Evolutionary conservation across 140 eudicot species (phyloP).

Genomic region (Bidens hawaiensis): DNA sequence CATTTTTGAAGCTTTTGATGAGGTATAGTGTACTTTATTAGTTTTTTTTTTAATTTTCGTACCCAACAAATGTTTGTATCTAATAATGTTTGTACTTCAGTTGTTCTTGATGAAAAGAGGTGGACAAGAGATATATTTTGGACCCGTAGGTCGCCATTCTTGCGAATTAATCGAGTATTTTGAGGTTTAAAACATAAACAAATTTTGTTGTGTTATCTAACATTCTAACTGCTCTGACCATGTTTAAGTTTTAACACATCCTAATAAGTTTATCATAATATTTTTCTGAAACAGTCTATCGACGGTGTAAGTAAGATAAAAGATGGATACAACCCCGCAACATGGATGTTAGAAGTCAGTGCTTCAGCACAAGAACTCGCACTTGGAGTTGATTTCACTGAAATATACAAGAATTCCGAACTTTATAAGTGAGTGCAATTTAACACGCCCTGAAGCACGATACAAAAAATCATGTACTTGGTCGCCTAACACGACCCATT

Average conservation of each 20-base stretch:
- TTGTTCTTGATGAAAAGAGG: conserved; percentile 73
- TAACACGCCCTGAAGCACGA: too few species aligned
- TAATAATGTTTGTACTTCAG: conserved; percentile 31
- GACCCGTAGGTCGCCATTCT: conserved; percentile 68
- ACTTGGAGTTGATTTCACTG: conserved; percentile 44
- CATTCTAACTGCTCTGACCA: too few species aligned
- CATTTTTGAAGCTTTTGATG: conserved; percentile 87
- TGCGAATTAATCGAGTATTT: conserved; percentile 55
- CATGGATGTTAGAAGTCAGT: conserved; percentile 84
- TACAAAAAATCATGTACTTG: too few species aligned
- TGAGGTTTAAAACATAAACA: too few species aligned
- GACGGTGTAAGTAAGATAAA: conserved; percentile 53
- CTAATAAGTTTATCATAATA: too few species aligned
- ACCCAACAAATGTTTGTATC: background rate
- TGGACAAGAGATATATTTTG: conserved; percentile 70
- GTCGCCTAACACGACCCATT: too few species aligned
- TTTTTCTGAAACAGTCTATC: conserved; percentile 36
- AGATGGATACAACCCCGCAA: conserved; percentile 72
- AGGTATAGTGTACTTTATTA: conserved; percentile 47
- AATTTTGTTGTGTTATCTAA: too few species aligned
- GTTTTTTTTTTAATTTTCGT: too few species aligned
- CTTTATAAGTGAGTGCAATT: conserved; percentile 29
- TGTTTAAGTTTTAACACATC: too few species aligned
- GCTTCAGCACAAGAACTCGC: conserved; percentile 44
- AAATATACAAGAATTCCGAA: conserved; percentile 45